Conservation (phyloP, 495 filamentous ascomycete genomes). For the Xylaria longipes region DNA sequence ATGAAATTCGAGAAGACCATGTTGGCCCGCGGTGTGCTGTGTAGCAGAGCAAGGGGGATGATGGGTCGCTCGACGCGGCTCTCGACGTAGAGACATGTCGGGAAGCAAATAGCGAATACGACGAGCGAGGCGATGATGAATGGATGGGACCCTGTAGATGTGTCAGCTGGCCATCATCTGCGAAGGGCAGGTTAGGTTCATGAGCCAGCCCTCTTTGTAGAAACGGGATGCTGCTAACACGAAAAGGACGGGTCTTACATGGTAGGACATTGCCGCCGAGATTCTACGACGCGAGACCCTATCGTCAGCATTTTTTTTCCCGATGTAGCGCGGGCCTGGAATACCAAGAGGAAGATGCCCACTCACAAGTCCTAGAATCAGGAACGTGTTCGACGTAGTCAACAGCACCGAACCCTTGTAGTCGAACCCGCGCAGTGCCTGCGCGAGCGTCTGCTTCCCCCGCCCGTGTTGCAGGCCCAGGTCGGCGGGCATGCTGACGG, state of each 20-base stretch:
- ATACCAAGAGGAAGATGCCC: not conserved
- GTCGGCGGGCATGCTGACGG: slow-evolving; percentile 63
- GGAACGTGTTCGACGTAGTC: slow-evolving; percentile 65
- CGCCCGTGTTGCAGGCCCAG: slow-evolving; percentile 63
- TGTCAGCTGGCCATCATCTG: not conserved
- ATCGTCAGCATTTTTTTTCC: not conserved
- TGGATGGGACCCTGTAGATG: slow-evolving; percentile 64
- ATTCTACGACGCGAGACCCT: slow-evolving; percentile 50
- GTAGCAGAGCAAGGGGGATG: slow-evolving; percentile 71
- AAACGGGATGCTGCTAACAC: not conserved
- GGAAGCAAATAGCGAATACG: slow-evolving; percentile 60
- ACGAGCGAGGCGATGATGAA: slow-evolving; percentile 68
- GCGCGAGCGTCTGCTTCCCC: slow-evolving; percentile 52
- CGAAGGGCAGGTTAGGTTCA: not conserved
- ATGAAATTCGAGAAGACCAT: slow-evolving; percentile 77
- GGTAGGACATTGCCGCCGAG: slow-evolving; percentile 78
- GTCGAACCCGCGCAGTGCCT: slow-evolving; percentile 72
- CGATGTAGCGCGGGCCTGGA: not conserved
- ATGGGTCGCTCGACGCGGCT: slow-evolving; percentile 66
- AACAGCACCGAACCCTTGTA: slow-evolving; percentile 69
- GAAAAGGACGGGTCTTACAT: slow-evolving; percentile 45
- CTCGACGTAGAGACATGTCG: slow-evolving; percentile 69
- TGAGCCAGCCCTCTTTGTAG: not conserved
- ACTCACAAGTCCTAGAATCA: slow-evolving; percentile 73
- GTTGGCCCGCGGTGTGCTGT: slow-evolving; percentile 64